Base-by-base conservation (phyloP, 768 basidiomycete species). In the Lentinula detonsa region DNA sequence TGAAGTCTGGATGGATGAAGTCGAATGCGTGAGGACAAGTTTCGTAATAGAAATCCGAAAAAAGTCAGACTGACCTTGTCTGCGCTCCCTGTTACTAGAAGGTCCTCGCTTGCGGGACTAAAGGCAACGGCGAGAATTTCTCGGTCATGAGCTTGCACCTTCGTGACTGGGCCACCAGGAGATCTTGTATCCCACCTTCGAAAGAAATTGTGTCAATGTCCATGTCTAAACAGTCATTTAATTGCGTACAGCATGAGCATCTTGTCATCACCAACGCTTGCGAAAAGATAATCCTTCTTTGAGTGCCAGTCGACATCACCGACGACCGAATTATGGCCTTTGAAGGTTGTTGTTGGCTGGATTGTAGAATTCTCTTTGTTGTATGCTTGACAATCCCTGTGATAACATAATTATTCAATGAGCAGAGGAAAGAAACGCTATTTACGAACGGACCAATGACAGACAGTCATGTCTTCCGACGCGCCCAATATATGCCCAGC, bases 301-400 rank as follows among this genome's bases (percentile, higher is more conserved):
- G 86, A 78, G 73, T 96, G 90, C 97, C 97, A 99, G 67, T 97
- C 95, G 5, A 99, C 95, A 70, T 99, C 97, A 35, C 94, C 95
- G 57, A 99, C 97, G 39, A 95, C 86, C 21, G 93, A 89, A 0
- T 87, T 87, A 70, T 99, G 97, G 0, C 95, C 96, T 66, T 83
- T 83, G 78, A 91, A 99, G 23, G 89, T 80, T 50, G 78, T 84
- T 2, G 91, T 78, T 15, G 97, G 95, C 63, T 97, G 92, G n/a
- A 98, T 80, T 4, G 85, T 82, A 9, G 79, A 79, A 64, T 88
- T 91, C 45, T 79, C 79, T 70, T 91, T 94, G 34, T 87, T 81
- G 72, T 95, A 99, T 0, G 88, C 85, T 68, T 92, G 93, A 43
- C 98, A 76, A 71, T 99, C 97, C 96, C 94, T 97, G 69, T 42